A percentile compares a stretch with the other conserved stretches of the same genome.
Evolutionary conservation across 345 rosid species (phyloP).

Genomic region (Litchi chinensis): DNA sequence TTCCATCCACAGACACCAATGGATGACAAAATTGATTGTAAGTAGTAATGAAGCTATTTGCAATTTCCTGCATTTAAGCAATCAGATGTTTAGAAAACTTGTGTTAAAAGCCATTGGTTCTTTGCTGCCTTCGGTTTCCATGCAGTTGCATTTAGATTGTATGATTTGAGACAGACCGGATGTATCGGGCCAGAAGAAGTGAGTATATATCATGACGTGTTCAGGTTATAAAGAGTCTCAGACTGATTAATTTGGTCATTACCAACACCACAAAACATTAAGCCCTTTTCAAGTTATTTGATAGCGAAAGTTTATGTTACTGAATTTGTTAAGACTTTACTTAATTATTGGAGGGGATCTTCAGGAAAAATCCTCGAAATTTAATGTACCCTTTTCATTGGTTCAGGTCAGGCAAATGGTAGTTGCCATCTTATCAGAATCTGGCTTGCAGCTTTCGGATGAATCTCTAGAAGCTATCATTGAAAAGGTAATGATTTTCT

Average conservation of each 20-base stretch:
- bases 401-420: constrained; percentile 46
- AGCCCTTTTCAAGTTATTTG: too few species aligned
- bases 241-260: background rate
- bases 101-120: constrained; percentile 8
- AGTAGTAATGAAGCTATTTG: constrained; percentile 8
- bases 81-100: background rate
- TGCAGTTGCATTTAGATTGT: constrained; percentile 48
- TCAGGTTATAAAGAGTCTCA: background rate
- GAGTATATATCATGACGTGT: constrained; percentile 19
- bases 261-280: too few species aligned
- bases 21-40: constrained; percentile 40
- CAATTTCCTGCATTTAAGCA: background rate
- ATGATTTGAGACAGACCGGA: constrained; percentile 43
- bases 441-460: constrained; percentile 31
- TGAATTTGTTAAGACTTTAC: too few species aligned
- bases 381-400: background rate
- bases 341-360: too few species aligned
- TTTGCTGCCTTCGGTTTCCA: constrained; percentile 2
- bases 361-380: background rate
- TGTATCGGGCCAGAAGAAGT: constrained; percentile 44
- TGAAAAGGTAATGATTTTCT: constrained; percentile 24
- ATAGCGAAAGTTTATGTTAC: too few species aligned
- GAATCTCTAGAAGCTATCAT: constrained; percentile 31
- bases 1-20: constrained; percentile 41
- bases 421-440: constrained; percentile 31